Conservation (phyloP, 2,329 filamentous ascomycete species). For the Fusarium lyarnte region DNA sequence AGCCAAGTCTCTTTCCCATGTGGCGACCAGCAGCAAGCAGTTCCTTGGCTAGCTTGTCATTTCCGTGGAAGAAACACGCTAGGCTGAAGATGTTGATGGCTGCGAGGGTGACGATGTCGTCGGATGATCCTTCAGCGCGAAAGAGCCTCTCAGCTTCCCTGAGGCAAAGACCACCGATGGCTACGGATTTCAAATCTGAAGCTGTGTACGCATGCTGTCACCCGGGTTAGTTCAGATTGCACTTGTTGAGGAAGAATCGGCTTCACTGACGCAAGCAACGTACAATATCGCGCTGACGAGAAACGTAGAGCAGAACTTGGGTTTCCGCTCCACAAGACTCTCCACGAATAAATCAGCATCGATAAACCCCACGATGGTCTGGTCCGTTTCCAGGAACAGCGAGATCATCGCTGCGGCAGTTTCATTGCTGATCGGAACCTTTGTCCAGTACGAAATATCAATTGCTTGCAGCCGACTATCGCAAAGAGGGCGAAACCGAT, state of each 20-base stretch:
- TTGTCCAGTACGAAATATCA: conserved; percentile 3
- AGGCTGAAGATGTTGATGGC: conserved; percentile 1
- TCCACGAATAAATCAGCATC: neutral
- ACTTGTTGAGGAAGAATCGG: neutral
- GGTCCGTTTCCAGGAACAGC: neutral
- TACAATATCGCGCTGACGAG: conserved; percentile 1
- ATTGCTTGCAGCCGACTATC: neutral
- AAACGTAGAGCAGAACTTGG: neutral
- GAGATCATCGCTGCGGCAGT: neutral
- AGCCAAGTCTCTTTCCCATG: neutral
- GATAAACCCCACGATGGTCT: neutral
- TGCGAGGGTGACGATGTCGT: neutral
- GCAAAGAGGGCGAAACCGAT: neutral
- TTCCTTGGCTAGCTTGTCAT: neutral
- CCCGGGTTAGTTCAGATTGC: neutral
- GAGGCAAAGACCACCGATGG: neutral
- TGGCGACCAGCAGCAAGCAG: neutral
- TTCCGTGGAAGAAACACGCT: neutral
- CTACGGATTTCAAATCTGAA: neutral
- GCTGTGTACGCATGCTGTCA: neutral
- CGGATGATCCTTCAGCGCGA: neutral
- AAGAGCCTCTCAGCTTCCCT: neutral
- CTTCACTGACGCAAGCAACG: neutral
- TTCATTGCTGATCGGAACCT: neutral
- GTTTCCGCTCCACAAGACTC: neutral